Conservation (phyloP, 2,329 filamentous ascomycete species). For the Colletotrichum chrysophilum region DNA sequence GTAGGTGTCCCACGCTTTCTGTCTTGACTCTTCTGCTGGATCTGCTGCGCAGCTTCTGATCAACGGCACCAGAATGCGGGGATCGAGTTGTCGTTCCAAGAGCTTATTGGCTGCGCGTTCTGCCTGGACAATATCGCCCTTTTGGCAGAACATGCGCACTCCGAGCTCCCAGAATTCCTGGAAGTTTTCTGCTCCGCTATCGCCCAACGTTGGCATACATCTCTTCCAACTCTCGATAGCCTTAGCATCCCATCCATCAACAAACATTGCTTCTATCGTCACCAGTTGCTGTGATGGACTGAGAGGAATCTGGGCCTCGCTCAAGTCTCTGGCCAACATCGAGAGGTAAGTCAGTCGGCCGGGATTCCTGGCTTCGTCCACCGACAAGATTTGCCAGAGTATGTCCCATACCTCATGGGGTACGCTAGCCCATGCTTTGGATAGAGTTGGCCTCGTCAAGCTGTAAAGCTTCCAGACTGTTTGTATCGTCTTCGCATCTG, state of each 20-base stretch:
- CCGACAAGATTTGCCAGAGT: slow-evolving; percentile 68
- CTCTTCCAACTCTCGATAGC: slow-evolving; percentile 70
- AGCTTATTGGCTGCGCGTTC: slow-evolving; percentile 60
- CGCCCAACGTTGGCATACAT: slow-evolving; percentile 57
- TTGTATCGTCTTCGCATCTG: slow-evolving; percentile 37
- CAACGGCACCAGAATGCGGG: slow-evolving; percentile 69
- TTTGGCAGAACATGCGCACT: slow-evolving; percentile 65
- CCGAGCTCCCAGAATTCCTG: slow-evolving; percentile 69
- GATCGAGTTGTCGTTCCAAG: slow-evolving; percentile 52
- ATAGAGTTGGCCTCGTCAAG: slow-evolving; percentile 47
- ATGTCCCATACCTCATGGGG: slow-evolving; percentile 66
- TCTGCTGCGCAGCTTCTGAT: slow-evolving; percentile 69
- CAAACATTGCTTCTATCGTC: slow-evolving; percentile 72
- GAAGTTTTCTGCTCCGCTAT: slow-evolving; percentile 48
- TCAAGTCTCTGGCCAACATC: slow-evolving; percentile 70
- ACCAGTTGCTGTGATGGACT: slow-evolving; percentile 64
- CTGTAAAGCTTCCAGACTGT: slow-evolving; percentile 57
- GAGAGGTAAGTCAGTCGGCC: slow-evolving; percentile 67
- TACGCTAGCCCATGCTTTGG: slow-evolving; percentile 57
- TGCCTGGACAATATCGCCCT: slow-evolving; percentile 64
- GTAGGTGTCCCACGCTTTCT: slow-evolving; percentile 72
- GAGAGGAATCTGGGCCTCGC: slow-evolving; percentile 60
- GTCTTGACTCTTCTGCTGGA: slow-evolving; percentile 47
- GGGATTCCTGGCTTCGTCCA: slow-evolving; percentile 52
- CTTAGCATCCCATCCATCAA: slow-evolving; percentile 62